Evolutionary conservation across 495 filamentous ascomycete genomes (phyloP).

Genomic region (Penicillium atrosanguineum): DNA sequence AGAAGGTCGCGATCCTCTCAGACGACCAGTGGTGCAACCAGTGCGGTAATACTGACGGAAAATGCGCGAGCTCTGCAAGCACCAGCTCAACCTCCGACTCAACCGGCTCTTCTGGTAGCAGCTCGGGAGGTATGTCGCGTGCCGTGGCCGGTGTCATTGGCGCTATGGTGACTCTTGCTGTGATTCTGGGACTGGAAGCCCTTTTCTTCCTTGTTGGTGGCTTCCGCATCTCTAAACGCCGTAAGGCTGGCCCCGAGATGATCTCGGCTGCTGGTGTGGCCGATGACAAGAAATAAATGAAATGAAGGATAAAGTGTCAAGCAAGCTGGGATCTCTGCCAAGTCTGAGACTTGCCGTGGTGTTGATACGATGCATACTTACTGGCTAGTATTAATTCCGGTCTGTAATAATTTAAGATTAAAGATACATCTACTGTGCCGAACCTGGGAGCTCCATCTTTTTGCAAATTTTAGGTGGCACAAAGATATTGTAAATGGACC

Average conservation of each 20-base stretch:
- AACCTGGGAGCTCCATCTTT: too few relatives aligned
- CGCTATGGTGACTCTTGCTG: conserved; percentile 59
- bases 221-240: conserved; percentile 28
- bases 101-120: neutral
- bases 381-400: conserved; percentile 9
- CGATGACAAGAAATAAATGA: conserved; percentile 19
- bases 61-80: conserved; percentile 24
- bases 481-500: too few relatives aligned
- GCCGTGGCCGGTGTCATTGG: conserved; percentile 58
- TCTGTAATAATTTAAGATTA: conserved; percentile 3
- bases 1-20: conserved; percentile 36
- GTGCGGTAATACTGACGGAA: conserved; percentile 43
- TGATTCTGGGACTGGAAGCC: conserved; percentile 48
- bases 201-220: conserved; percentile 41
- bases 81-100: conserved; percentile 8
- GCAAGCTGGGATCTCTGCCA: neutral
- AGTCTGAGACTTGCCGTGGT: conserved; percentile 11
- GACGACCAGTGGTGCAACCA: conserved; percentile 44
- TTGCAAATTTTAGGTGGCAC: too few relatives aligned
- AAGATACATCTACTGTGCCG: neutral
- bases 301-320: neutral
- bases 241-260: conserved; percentile 14
- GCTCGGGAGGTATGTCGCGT: conserved; percentile 35
- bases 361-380: neutral
- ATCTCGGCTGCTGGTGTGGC: conserved; percentile 1